Evolutionary conservation across 2,329 filamentous ascomycete species (phyloP), one percentile per base, ranked within the genome.

Genomic region (Diplodia sapinea): DNA sequence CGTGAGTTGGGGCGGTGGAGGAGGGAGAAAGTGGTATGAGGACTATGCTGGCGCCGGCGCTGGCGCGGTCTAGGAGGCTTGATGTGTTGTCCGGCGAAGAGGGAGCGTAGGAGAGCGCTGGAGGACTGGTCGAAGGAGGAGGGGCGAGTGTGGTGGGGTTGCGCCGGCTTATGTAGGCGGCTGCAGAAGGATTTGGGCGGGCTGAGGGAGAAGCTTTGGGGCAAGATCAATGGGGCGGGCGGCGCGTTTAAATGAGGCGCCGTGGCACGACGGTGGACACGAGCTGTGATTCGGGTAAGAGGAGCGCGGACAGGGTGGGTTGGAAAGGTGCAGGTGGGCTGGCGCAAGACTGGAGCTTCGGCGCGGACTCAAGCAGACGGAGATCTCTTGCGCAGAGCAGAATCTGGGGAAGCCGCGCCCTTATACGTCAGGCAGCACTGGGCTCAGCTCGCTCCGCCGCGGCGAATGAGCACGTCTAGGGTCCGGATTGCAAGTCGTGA

Each of bases 231-330:
- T 38, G 59, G 59, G 59, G 59, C 59, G 47, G 31, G 59, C 59
- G 59, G 47, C 59, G 59, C 26, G 59, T 63, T 63, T 63, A 63
- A 63, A 63, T 63, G 59, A 31, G 50, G 59, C 29, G 59, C 59
- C 36, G 59, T 63, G 47, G 50, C 59, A 63, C 59, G 29, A 51
- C 59, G 59, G 59, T 63, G 59, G 59, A 63, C 59, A 63, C 59
- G 20, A 47, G 59, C 59, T 31, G 47, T 51, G 29, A 49, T 9
- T 63, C 59, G 59, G 59, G 59, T 38, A 63, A 63, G 59, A 29
- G 59, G 59, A 63, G 56, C 20, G 56, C 56, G 40, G 56, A 20
- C 56, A 50, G 59, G 57, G 59, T 63, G 59, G 59, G 47, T 51
- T 63, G 59, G 40, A 49, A 15, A 47, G n/a, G 20, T 20, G 59